Base-by-base conservation (phyloP, 805 yeast species). In the Kuraishia molischiana region DNA sequence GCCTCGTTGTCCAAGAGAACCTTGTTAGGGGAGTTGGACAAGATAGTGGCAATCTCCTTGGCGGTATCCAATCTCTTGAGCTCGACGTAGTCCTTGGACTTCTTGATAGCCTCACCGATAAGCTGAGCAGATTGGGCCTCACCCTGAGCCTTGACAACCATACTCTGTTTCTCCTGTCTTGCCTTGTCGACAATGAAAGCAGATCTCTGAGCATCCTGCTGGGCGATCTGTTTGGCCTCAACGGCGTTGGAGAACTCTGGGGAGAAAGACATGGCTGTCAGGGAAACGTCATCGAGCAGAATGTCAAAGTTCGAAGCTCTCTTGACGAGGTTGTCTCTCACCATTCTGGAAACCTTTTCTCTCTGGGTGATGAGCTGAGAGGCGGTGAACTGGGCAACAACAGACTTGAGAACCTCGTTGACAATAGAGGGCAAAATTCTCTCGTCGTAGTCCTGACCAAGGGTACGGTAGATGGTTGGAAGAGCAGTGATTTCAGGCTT, bases 311-410 rank as follows among this genome's bases (percentile, higher is more conserved):
- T 83, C 45, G 79, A 69, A 10, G 97, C 97, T 59, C 98, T 81
- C 67, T 89, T 85, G 38, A 86, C 77, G 50, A 92, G 72, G 51
- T 79, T 86, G 44, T 92, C 98, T 56, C 92, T 80, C 35, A 92
- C 95, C 51, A 92, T 72, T 51, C 86, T 71, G 2, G 95, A 84
- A 15, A 92, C 97, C 51, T 85, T 83, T 59, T 92, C 98, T 72
- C 98, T 86, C 67, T 92, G 97, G n/a, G 98, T 92, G 59, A 92
- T 92, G 53, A 92, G 75, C 64, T 92, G 98, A 11, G 97, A 84
- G 4, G 98, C 98, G 59, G 92, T 92, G 69, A 90, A 92, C 63
- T 92, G 98, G 5, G 98, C 98, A 43, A 92, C 96, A 35, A 92
- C 97, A 2, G 95, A 76, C 61, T 92, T 92, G 57, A 92, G 72